Evolutionary conservation across 2,329 filamentous ascomycete genomes (phyloP).

Genomic region (Magnaporthiopsis incrustans): DNA sequence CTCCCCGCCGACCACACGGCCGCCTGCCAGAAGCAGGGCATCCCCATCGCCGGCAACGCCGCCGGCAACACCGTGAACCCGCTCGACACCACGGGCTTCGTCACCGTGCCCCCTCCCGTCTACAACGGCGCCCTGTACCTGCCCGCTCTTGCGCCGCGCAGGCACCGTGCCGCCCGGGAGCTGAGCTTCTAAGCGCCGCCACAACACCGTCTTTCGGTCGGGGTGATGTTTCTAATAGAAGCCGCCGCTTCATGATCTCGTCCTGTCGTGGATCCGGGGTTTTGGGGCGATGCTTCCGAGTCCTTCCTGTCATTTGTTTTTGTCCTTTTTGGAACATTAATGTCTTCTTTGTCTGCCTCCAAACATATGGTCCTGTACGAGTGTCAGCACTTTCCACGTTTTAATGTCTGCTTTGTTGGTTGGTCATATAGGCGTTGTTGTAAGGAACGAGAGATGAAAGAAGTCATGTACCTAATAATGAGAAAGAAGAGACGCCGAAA

Average conservation of each 20-base stretch:
- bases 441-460: background rate
- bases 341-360: background rate
- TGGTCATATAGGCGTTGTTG: background rate
- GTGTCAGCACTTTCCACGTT: background rate
- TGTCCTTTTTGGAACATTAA: background rate
- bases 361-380: background rate
- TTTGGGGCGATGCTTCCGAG: background rate
- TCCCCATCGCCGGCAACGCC: constrained; percentile 54
- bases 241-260: background rate
- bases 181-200: constrained; percentile 18
- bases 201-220: background rate
- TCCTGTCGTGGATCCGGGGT: background rate
- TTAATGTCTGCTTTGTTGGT: background rate
- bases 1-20: constrained; percentile 52
- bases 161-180: background rate
- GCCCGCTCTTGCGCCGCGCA: background rate
- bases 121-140: constrained; percentile 31
- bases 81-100: constrained; percentile 45
- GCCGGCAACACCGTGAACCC: constrained; percentile 53
- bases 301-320: background rate
- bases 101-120: constrained; percentile 38
- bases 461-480: background rate
- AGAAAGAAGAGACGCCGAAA: background rate
- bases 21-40: constrained; percentile 33
- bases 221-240: background rate